Evolutionary conservation across 768 basidiomycete species (phyloP).

Genomic region (Pleurotus ostreatus): DNA sequence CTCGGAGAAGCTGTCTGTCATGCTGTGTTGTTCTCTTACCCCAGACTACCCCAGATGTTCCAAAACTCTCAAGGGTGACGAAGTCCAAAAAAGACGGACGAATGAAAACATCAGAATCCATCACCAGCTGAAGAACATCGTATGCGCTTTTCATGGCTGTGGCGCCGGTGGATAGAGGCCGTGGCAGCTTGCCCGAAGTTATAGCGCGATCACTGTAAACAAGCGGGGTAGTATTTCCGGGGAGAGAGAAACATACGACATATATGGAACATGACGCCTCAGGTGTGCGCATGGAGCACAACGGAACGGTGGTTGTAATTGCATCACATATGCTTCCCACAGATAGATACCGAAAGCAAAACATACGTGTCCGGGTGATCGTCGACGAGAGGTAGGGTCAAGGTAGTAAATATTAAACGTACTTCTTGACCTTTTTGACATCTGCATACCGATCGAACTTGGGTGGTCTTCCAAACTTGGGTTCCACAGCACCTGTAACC

Average conservation of each 20-base stretch:
- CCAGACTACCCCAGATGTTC: conserved; percentile 5
- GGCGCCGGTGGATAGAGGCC: background rate
- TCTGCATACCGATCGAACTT: conserved; percentile 55
- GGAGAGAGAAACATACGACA: conserved; percentile 8
- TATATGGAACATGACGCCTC: background rate
- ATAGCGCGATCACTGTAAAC: background rate
- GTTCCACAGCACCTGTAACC: conserved; percentile 41
- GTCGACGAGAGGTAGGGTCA: conserved; percentile 1
- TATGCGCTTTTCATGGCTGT: conserved; percentile 1
- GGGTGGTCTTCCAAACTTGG: conserved; percentile 48
- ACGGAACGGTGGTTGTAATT: background rate
- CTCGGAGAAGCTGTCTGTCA: background rate
- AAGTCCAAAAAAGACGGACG: background rate
- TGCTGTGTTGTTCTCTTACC: background rate
- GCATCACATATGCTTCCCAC: background rate
- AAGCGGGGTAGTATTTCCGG: conserved; percentile 9
- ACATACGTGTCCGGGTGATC: background rate
- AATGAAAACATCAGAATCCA: background rate
- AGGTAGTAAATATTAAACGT: conserved; percentile 25
- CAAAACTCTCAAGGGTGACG: background rate
- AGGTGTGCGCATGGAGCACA: background rate
- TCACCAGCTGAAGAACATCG: background rate
- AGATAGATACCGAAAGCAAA: conserved; percentile 4
- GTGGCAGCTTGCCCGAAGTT: conserved; percentile 2
- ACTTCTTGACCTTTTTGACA: conserved; percentile 45